A percentile compares a stretch with the other conserved stretches of the same genome.
Conservation (phyloP, 1,139 yeast genomes). For the Sugiyamaella paludigena region DNA sequence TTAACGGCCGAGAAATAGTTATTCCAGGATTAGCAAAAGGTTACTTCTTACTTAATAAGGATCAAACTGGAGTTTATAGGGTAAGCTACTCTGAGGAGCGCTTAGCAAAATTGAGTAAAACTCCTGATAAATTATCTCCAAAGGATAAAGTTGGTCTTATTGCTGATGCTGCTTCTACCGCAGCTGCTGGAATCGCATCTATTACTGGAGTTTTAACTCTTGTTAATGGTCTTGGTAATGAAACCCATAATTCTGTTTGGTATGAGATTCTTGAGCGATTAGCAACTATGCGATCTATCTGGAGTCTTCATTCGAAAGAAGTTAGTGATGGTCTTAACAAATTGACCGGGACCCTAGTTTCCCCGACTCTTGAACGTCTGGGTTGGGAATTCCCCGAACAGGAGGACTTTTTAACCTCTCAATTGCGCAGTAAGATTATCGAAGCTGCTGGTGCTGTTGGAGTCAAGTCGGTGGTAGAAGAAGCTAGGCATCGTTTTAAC, state of each 20-base stretch:
- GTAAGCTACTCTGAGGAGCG: conserved; percentile 58
- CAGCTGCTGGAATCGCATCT: conserved; percentile 56
- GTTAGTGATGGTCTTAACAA: conserved; percentile 39
- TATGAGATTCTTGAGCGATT: conserved; percentile 52
- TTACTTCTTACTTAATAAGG: conserved; percentile 58
- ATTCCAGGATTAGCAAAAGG: conserved; percentile 30
- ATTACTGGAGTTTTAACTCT: conserved; percentile 52
- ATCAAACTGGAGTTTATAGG: conserved; percentile 63
- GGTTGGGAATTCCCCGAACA: conserved; percentile 39
- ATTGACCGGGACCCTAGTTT: conserved; percentile 46
- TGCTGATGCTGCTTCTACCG: conserved; percentile 58
- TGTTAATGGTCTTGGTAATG: conserved; percentile 46
- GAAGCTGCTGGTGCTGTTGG: conserved; percentile 51
- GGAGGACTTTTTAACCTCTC: conserved; percentile 47
- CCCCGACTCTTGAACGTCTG: conserved; percentile 44
- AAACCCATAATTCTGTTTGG: conserved; percentile 65
- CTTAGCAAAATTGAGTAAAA: conserved; percentile 39
- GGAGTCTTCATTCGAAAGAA: conserved; percentile 46
- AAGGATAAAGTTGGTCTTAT: conserved; percentile 66
- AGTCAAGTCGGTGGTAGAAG: conserved; percentile 48
- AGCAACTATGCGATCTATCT: conserved; percentile 44
- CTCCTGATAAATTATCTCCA: conserved; percentile 47
- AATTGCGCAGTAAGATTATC: conserved; percentile 53
- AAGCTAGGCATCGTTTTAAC: conserved; percentile 46
- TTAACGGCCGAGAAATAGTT: conserved; percentile 26